Evolutionary conservation across 2,329 filamentous ascomycete genomes (phyloP).

Genomic region (Pyricularia sp.): DNA sequence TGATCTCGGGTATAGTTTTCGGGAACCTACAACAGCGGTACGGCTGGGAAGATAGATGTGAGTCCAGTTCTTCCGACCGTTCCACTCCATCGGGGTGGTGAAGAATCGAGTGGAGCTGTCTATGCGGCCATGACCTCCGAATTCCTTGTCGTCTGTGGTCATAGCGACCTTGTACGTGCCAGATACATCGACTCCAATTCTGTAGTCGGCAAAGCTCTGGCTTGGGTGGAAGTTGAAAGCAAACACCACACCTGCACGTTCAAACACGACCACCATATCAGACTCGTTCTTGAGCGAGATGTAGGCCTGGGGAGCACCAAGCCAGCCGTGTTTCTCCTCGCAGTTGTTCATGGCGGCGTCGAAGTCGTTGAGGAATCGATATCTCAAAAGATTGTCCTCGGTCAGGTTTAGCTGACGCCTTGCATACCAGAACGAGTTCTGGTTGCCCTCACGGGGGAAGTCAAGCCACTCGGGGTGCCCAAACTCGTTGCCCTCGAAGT

Average conservation of each 20-base stretch:
- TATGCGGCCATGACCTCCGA: slow-evolving; percentile 73
- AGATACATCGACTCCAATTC: slow-evolving; percentile 74
- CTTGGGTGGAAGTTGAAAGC: slow-evolving; percentile 93
- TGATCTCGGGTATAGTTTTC: neutral
- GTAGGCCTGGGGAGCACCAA: slow-evolving; percentile 77
- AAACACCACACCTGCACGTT: slow-evolving; percentile 82
- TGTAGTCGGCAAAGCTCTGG: slow-evolving; percentile 82
- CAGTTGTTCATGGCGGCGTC: slow-evolving; percentile 83
- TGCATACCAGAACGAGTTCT: slow-evolving; percentile 91
- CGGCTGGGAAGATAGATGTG: slow-evolving; percentile 85
- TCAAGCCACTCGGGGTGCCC: slow-evolving; percentile 98
- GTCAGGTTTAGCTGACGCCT: slow-evolving; percentile 88
- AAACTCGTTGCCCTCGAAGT: slow-evolving; percentile 98
- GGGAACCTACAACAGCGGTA: slow-evolving; percentile 65
- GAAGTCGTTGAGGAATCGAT: slow-evolving; percentile 87
- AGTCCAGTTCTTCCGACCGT: slow-evolving; percentile 78
- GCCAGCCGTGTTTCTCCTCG: slow-evolving; percentile 87
- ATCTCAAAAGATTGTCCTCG: slow-evolving; percentile 77
- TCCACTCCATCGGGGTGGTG: slow-evolving; percentile 86
- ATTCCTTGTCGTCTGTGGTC: slow-evolving; percentile 66
- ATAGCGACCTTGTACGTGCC: slow-evolving; percentile 85
- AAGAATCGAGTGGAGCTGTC: slow-evolving; percentile 81
- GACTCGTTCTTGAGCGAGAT: slow-evolving; percentile 87
- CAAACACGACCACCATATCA: slow-evolving; percentile 94
- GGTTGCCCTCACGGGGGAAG: slow-evolving; percentile 88